Evolutionary conservation across 2,329 filamentous ascomycete species (phyloP).

Genomic region (Venturia nashicola): DNA sequence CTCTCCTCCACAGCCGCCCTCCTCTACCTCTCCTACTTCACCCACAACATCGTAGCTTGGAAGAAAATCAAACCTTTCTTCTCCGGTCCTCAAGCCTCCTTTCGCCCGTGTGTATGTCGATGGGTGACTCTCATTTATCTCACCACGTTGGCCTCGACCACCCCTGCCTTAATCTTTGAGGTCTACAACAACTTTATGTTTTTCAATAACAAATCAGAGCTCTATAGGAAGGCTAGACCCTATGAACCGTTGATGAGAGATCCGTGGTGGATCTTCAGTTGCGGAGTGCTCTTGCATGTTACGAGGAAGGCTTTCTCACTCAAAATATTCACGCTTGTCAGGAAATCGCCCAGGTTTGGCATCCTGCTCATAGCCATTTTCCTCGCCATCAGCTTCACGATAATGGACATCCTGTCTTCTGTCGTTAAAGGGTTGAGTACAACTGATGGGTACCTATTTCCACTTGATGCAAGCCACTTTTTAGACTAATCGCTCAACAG

Average conservation of each 20-base stretch:
- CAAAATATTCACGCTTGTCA: slow-evolving; percentile 42
- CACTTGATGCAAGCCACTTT: neutral
- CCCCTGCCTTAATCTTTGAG: slow-evolving; percentile 45
- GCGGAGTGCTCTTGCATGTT: slow-evolving; percentile 46
- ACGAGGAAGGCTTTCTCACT: slow-evolving; percentile 52
- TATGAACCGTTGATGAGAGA: slow-evolving; percentile 44
- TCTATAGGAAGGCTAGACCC: slow-evolving; percentile 44
- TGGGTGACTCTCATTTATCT: slow-evolving; percentile 2
- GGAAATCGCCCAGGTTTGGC: slow-evolving; percentile 51
- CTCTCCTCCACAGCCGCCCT: slow-evolving; percentile 47
- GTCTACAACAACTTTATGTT: slow-evolving; percentile 54
- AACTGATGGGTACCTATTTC: slow-evolving; percentile 28
- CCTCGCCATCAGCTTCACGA: slow-evolving; percentile 46
- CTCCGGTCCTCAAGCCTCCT: slow-evolving; percentile 20
- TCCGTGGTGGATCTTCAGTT: slow-evolving; percentile 57
- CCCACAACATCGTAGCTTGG: slow-evolving; percentile 57
- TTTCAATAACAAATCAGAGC: slow-evolving; percentile 41
- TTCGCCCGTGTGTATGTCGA: neutral
- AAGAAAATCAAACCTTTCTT: slow-evolving; percentile 54
- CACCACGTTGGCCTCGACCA: slow-evolving; percentile 43
- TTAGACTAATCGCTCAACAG: neutral
- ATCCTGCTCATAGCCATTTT: slow-evolving; percentile 50
- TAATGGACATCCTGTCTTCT: slow-evolving; percentile 49
- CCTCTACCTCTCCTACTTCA: slow-evolving; percentile 48
- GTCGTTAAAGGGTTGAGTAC: slow-evolving; percentile 28